Evolutionary conservation across 352 stramenopile genomes (phyloP).

Genomic region (Globisporangium mamillatum): DNA sequence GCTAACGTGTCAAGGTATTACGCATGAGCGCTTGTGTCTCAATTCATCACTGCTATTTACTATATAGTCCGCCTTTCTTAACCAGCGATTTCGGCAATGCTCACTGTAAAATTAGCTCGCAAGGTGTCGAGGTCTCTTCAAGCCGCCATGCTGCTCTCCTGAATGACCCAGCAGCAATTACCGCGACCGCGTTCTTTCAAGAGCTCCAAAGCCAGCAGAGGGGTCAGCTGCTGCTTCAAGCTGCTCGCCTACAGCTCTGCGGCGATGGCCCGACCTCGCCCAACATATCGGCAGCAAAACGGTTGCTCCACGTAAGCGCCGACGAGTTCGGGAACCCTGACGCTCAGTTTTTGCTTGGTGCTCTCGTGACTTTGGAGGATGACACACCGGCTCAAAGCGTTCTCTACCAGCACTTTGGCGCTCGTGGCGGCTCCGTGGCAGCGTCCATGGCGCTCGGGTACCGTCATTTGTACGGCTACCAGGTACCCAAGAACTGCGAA

Average conservation of each 20-base stretch:
- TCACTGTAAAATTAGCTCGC: constrained; percentile 5
- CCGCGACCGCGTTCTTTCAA: constrained; percentile 24
- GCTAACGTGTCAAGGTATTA: constrained; percentile 8
- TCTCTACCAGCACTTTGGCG: constrained; percentile 66
- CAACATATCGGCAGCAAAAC: constrained; percentile 22
- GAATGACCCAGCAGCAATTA: constrained; percentile 13
- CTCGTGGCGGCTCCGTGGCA: constrained; percentile 29
- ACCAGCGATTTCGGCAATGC: constrained; percentile 5
- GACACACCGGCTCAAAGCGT: constrained; percentile 15
- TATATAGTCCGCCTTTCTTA: not conserved
- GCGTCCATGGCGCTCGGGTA: constrained; percentile 77
- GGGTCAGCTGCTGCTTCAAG: constrained; percentile 29
- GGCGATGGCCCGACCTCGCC: constrained; percentile 10
- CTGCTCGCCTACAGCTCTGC: constrained; percentile 41
- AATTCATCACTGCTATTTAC: too few relatives aligned
- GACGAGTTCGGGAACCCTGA: constrained; percentile 17
- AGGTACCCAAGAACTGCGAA: constrained; percentile 48
- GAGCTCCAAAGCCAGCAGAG: constrained; percentile 20
- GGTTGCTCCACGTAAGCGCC: constrained; percentile 47
- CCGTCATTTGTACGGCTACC: constrained; percentile 50
- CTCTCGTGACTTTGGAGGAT: constrained; percentile 20
- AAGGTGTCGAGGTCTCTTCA: not conserved
- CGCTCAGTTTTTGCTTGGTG: constrained; percentile 50
- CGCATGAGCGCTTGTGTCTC: not conserved
- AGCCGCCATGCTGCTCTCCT: not conserved